phyloP scores from a whole-genome alignment of 2,329 filamentous ascomycete species.

The Alternaria sp. region DNA sequence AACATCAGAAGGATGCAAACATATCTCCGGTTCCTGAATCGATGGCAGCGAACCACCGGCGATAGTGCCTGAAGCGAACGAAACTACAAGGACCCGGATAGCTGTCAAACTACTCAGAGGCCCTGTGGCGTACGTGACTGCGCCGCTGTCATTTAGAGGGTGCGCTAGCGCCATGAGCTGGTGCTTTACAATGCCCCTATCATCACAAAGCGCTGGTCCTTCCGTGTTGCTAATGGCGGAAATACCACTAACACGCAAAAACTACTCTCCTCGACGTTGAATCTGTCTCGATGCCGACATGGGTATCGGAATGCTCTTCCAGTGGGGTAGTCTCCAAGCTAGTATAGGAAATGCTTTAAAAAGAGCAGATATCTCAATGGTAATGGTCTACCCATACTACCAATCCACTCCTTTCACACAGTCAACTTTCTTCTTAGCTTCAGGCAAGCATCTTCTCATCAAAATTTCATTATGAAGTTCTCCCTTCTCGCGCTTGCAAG shows the following conservation, averaged over 20 bases:
- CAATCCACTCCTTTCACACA: background rate
- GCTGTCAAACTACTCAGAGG: background rate
- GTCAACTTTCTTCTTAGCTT: background rate
- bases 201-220: background rate
- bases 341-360: background rate
- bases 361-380: background rate
- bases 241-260: background rate
- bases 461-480: slow-evolving; percentile 8
- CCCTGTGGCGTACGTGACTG: background rate
- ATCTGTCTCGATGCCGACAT: background rate
- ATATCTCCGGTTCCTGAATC: background rate
- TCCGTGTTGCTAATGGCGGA: slow-evolving; percentile 8
- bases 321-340: background rate
- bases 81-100: background rate
- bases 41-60: background rate
- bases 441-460: background rate
- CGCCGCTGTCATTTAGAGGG: background rate
- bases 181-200: background rate
- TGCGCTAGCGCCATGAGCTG: slow-evolving; percentile 1
- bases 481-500: slow-evolving; percentile 5
- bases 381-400: background rate
- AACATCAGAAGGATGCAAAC: background rate
- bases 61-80: background rate
- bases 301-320: background rate
- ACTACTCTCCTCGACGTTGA: background rate